Evolutionary conservation across 805 yeast genomes (phyloP).

Genomic region (Saccharomyces jurei): DNA sequence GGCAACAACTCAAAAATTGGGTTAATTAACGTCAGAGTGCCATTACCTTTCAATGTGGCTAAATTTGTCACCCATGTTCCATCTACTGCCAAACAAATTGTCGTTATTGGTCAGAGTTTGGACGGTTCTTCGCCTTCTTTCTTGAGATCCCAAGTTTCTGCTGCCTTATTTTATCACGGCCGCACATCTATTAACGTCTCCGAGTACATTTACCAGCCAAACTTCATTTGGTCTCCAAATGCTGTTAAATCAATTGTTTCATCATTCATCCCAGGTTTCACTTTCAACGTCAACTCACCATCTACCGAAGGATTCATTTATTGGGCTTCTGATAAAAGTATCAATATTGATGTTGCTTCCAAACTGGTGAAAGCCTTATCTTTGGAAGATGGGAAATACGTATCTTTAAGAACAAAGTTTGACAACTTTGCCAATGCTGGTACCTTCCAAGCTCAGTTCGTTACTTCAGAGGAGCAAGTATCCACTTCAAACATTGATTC

Average conservation of each 20-base stretch:
- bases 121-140: conserved; percentile 33
- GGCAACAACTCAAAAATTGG: conserved; percentile 41
- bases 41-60: conserved; percentile 65
- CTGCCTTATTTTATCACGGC: conserved; percentile 51
- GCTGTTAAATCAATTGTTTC: conserved; percentile 43
- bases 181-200: conserved; percentile 34
- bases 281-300: conserved; percentile 15
- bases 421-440: conserved; percentile 75
- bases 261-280: conserved; percentile 30
- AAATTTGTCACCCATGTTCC: conserved; percentile 58
- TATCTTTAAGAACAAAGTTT: conserved; percentile 53
- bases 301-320: conserved; percentile 35
- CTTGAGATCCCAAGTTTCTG: conserved; percentile 64
- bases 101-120: conserved; percentile 57
- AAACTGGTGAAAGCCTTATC: conserved; percentile 64
- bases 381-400: conserved; percentile 44
- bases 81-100: conserved; percentile 45
- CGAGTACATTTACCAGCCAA: conserved; percentile 45
- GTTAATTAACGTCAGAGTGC: conserved; percentile 63
- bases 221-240: conserved; percentile 48
- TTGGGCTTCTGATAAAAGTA: conserved; percentile 64
- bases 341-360: conserved; percentile 47
- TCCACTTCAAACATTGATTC: conserved; percentile 37
- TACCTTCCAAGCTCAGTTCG: conserved; percentile 58
- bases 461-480: conserved; percentile 26